Conservation (phyloP, 2,329 filamentous ascomycete genomes). For the Zymoseptoria brevis region DNA sequence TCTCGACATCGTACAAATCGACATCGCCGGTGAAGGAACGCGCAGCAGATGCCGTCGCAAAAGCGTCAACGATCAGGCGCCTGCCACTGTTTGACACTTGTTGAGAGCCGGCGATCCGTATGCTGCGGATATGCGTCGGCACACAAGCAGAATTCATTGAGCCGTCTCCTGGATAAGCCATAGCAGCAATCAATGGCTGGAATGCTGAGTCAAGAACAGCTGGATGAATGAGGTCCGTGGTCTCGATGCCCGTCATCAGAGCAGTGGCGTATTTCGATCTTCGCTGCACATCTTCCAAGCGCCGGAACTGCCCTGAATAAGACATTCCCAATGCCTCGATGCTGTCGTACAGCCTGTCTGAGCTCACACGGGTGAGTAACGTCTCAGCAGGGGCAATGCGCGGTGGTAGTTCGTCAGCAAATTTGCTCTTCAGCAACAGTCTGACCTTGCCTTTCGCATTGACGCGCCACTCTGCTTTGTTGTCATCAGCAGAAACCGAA, state of each 20-base stretch:
- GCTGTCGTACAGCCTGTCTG: conserved; percentile 2
- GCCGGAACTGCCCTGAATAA: conserved; percentile 3
- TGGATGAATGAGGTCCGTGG: conserved; percentile 23
- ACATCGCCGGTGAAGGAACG: conserved; percentile 4
- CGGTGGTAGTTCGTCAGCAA: conserved; percentile 2
- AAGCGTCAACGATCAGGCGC: conserved; percentile 4
- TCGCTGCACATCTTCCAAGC: neutral
- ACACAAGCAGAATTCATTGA: conserved; percentile 3
- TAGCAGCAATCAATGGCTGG: conserved; percentile 27
- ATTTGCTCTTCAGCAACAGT: neutral
- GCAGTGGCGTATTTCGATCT: neutral
- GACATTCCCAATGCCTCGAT: conserved; percentile 5
- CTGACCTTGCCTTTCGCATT: conserved; percentile 5
- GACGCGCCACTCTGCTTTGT: conserved; percentile 4
- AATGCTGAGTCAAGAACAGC: conserved; percentile 26
- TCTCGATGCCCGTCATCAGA: neutral
- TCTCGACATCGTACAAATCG: conserved; percentile 3
- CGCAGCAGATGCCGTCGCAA: conserved; percentile 1
- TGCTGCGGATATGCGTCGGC: conserved; percentile 1
- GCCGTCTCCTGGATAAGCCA: conserved; percentile 17
- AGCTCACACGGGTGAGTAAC: conserved; percentile 3
- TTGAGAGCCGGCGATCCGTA: conserved; percentile 4
- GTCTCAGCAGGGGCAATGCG: conserved; percentile 1
- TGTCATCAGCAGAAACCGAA: conserved; percentile 2
- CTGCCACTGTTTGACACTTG: conserved; percentile 2